phyloP scores from a whole-genome alignment of 108 stramenopile species.

The Pseudonitzschia delicatissima region DNA sequence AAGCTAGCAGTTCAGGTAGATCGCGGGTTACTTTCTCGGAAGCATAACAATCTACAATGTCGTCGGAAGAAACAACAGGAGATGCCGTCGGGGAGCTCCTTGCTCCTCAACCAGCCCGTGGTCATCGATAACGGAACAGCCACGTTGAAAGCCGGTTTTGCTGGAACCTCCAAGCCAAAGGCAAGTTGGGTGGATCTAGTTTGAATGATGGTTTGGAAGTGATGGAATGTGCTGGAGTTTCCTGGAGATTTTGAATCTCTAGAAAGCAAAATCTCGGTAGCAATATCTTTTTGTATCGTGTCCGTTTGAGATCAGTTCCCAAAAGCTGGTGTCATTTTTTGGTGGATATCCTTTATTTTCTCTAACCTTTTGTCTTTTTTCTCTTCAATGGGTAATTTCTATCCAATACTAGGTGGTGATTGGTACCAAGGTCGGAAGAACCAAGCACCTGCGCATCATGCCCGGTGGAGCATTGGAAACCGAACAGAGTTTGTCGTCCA shows the following conservation, averaged over 20 bases:
- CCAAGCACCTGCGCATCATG: slow-evolving; percentile 95
- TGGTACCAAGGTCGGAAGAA: slow-evolving; percentile 89
- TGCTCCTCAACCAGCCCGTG: slow-evolving; percentile 91
- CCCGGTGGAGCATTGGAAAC: slow-evolving; percentile 91
- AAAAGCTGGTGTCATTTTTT: no score
- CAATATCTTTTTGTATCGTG: no score
- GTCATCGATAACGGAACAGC: slow-evolving; percentile 96
- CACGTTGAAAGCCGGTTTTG: slow-evolving; percentile 94
- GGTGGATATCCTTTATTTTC: background rate
- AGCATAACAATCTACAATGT: no score
- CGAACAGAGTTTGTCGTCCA: slow-evolving; percentile 48
- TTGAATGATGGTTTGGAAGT: no score
- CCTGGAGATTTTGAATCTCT: no score
- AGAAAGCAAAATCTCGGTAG: no score
- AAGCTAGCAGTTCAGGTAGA: no score
- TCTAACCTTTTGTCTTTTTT: no score
- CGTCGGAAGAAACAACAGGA: slow-evolving; percentile 38
- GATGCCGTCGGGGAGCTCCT: slow-evolving; percentile 40
- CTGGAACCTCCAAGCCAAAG: slow-evolving; percentile 94
- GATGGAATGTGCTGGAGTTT: no score
- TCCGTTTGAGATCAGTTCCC: no score
- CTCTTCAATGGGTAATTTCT: no score
- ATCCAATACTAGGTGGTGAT: slow-evolving; percentile 56
- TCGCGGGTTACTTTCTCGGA: no score
- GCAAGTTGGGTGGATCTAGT: slow-evolving; percentile 33